phyloP scores from a whole-genome alignment of 345 rosid species.

The Salix brachista region DNA sequence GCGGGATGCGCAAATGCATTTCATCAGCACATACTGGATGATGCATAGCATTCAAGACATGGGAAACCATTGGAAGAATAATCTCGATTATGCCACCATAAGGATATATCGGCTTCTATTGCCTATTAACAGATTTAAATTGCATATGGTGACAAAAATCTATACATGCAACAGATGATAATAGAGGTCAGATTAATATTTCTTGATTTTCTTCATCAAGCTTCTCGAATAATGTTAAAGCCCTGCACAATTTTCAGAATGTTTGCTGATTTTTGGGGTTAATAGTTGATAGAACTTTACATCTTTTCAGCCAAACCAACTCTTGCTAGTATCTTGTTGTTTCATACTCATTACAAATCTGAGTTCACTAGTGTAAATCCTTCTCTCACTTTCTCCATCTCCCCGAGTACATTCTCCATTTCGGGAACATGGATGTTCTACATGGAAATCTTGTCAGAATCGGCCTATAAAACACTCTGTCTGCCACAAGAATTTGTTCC shows the following conservation, averaged over 20 bases:
- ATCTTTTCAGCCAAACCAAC: neutral
- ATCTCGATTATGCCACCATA: conserved; percentile 1
- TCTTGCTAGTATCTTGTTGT: neutral
- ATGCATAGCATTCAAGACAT: neutral
- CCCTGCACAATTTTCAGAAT: neutral
- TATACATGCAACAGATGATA: neutral
- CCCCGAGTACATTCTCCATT: neutral
- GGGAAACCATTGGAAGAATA: neutral
- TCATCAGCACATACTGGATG: neutral
- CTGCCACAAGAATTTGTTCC: conserved; percentile 10
- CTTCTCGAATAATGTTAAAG: neutral
- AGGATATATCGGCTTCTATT: neutral
- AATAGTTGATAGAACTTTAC: neutral
- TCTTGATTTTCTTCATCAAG: neutral
- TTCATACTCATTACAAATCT: neutral
- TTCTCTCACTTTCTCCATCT: neutral
- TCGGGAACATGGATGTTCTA: neutral
- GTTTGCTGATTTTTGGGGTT: neutral
- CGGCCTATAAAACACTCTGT: neutral
- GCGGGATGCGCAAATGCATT: neutral
- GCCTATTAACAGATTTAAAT: neutral
- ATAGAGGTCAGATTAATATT: neutral
- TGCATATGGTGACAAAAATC: neutral
- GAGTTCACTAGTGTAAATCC: neutral
- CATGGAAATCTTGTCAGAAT: neutral